A percentile compares a stretch with the other conserved stretches of the same genome.
These are phyloP conservation scores for Moesziomyces sp. DNA, from an alignment of 1,284 basidiomycete species.

Conservation along the genomic window DNA sequence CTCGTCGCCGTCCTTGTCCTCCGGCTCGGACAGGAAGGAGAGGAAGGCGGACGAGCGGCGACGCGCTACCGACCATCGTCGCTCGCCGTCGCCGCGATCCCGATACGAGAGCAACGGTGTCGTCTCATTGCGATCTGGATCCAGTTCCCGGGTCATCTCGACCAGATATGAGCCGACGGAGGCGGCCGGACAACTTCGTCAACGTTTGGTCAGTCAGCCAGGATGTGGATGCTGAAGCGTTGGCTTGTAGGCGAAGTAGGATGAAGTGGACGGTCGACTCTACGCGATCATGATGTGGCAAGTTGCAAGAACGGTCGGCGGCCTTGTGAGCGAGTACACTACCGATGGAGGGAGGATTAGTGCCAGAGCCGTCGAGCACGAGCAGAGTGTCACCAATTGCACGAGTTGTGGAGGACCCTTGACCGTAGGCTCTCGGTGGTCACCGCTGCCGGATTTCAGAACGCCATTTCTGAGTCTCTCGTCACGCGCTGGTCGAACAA, in stretches of 20 bases:
- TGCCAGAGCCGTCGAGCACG: no score
- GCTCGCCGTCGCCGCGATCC: conserved; percentile 4
- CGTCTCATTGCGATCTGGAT: conserved; percentile 18
- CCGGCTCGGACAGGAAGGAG: conserved; percentile 40
- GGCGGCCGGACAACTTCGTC: no score
- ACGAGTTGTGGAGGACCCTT: no score
- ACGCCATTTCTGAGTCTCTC: no score
- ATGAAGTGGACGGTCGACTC: neutral
- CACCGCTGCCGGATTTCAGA: no score
- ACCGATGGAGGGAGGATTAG: no score
- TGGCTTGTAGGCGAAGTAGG: neutral
- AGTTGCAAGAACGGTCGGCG: neutral
- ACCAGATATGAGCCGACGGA: neutral
- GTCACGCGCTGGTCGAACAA: no score
- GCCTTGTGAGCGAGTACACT: neutral
- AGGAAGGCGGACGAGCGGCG: conserved; percentile 40
- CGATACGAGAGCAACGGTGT: conserved; percentile 26
- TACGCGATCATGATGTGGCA: neutral
- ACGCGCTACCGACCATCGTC: conserved; percentile 24
- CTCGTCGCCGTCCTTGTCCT: conserved; percentile 29
- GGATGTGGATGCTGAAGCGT: no score
- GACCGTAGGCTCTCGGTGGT: no score
- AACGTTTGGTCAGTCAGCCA: no score
- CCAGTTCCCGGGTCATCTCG: conserved; percentile 19
- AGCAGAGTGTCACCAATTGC: no score